Base-by-base conservation (phyloP, 1,284 basidiomycete species). In the Acaromyces ingoldii region DNA sequence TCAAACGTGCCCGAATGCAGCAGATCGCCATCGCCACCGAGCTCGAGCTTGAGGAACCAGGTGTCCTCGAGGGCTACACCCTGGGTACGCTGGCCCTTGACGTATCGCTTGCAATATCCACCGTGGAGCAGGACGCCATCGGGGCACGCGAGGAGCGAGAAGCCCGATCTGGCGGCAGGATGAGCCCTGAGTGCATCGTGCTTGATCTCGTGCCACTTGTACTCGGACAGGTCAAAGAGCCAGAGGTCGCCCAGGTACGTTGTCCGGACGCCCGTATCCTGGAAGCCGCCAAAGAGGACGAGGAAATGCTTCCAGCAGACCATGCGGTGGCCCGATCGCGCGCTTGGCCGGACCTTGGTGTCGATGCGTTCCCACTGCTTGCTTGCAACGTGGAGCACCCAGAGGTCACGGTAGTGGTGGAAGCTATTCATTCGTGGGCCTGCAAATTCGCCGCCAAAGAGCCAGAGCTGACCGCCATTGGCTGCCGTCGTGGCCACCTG, bases 71-170 rank as follows among this genome's bases (percentile, higher is more conserved):
- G 80, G 75, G 89, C 90, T 9, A 91, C 80, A 1, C 51, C 51
- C 33, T 91, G 80, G 0, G 88, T 85, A 2, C 88, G 57, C 70
- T 91, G 89, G 0, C 89, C 89, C 70, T 92, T 92, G 36, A 80
- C 78, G 65, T 93, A 95, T 72, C 89, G 87, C 72, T 95, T 95
- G 71, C 87, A 89, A 74, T 95, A 96, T 0, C 91, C 91, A 15
- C 90, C 91, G 65, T 92, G 84, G 7, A 96, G 74, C 2, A 93
- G 74, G 5, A 92, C 82, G 0, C 91, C 91, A 7, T 95, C 90
- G 0, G 84, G 70, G 1, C 82, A 83, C 0, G 91, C 79, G 1
- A 96, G 78, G 70, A 95, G 88, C 0, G 89, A 92, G 74, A 92
- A 93, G 0, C 90, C 90, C 55, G 43, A 28, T n/a, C 57, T 22